Evolutionary conservation across 1,284 basidiomycete species (phyloP).

Genomic region (Sanghuangporus baumii): DNA sequence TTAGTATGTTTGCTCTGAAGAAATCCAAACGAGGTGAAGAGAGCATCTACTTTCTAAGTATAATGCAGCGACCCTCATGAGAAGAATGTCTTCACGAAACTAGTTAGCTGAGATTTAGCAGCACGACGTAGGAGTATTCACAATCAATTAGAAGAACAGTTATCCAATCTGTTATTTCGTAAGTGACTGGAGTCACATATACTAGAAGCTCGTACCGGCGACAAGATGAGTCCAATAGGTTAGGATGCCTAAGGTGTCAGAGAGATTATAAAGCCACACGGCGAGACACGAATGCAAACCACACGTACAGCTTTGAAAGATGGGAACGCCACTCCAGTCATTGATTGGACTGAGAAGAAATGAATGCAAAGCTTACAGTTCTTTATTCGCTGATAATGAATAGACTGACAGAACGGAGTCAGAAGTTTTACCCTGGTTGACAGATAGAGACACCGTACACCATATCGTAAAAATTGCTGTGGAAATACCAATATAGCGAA

Average conservation of each 20-base stretch:
- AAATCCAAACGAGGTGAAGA: not conserved
- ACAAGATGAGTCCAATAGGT: constrained; percentile 2
- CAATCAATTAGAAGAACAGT: constrained; percentile 6
- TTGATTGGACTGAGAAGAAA: not conserved
- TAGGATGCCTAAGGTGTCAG: not conserved
- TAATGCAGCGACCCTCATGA: constrained; percentile 3
- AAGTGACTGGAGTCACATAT: not conserved
- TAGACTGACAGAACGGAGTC: not conserved
- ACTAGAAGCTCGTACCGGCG: not conserved
- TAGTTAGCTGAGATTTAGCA: not conserved
- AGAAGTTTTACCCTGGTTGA: not conserved
- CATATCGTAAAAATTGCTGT: not conserved
- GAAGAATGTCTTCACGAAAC: constrained; percentile 1
- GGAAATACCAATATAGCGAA: constrained; percentile 6
- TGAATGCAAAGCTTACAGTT: not conserved
- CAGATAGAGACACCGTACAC: not conserved
- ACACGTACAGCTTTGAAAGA: not conserved
- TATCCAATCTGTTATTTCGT: not conserved
- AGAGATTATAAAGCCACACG: too few relatives aligned
- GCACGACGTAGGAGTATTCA: not conserved
- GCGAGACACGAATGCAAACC: not conserved
- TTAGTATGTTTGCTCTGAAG: not conserved
- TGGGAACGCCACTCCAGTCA: not conserved
- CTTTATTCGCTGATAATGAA: not conserved
- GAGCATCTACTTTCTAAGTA: not conserved